Evolutionary conservation across 768 basidiomycete genomes (phyloP).

Genomic region (Tricholoma sp.): DNA sequence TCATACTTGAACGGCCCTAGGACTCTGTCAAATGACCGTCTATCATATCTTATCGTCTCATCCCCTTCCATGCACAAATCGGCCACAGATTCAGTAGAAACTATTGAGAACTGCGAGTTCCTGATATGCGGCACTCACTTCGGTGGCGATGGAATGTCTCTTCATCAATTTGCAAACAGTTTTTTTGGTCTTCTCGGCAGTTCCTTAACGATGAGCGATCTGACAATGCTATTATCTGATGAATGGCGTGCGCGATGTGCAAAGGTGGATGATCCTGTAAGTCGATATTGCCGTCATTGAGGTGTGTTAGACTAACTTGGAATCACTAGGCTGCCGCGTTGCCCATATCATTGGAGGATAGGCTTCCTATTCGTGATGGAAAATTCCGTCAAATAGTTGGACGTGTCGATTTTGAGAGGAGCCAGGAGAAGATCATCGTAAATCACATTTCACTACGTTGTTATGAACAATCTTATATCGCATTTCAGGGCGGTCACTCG

Average conservation of each 20-base stretch:
- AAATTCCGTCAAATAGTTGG: constrained; percentile 41
- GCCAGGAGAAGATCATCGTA: constrained; percentile 54
- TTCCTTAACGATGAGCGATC: constrained; percentile 18
- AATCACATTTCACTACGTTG: constrained; percentile 3
- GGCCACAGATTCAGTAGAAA: constrained; percentile 5
- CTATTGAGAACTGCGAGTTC: constrained; percentile 45
- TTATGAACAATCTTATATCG: not conserved
- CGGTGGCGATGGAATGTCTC: constrained; percentile 83
- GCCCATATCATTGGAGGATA: constrained; percentile 45
- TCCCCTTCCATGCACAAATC: not conserved
- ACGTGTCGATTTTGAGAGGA: constrained; percentile 50
- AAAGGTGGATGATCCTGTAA: constrained; percentile 16
- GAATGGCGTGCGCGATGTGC: constrained; percentile 27
- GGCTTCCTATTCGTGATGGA: constrained; percentile 31
- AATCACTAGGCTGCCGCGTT: constrained; percentile 12
- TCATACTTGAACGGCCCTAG: constrained; percentile 74
- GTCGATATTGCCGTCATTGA: not conserved
- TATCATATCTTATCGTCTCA: constrained; percentile 60
- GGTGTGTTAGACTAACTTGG: not conserved
- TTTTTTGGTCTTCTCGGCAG: constrained; percentile 62
- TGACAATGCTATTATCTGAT: constrained; percentile 25
- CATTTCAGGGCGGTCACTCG: constrained; percentile 62
- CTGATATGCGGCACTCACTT: constrained; percentile 78
- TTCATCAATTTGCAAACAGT: constrained; percentile 79
- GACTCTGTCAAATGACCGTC: constrained; percentile 58